Conservation (phyloP, 1,284 basidiomycete species). For the Volvariella volvacea region DNA sequence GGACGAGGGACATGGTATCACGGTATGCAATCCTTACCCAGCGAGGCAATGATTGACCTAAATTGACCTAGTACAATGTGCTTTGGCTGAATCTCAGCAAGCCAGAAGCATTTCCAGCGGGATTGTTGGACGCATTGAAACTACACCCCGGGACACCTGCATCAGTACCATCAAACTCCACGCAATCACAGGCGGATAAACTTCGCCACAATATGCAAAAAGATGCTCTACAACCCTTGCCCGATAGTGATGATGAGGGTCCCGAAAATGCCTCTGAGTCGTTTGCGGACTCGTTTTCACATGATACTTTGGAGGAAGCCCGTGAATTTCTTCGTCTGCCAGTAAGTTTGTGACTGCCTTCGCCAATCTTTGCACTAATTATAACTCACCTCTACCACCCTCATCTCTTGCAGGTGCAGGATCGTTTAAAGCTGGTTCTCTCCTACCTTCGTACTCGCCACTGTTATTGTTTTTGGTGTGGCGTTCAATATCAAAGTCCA, state of each 20-base stretch:
- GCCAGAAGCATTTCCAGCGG: conserved; percentile 56
- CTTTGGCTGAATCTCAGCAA: conserved; percentile 67
- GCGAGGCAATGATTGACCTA: conserved; percentile 1
- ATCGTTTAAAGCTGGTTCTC: conserved; percentile 62
- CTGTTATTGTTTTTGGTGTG: conserved; percentile 85
- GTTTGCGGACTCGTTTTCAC: conserved; percentile 32
- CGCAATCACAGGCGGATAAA: conserved; percentile 30
- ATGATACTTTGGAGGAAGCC: conserved; percentile 58
- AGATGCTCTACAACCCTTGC: conserved; percentile 55
- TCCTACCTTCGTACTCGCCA: conserved; percentile 67
- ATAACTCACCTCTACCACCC: conserved; percentile 8
- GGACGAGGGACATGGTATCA: conserved; percentile 62
- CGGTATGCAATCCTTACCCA: conserved; percentile 30
- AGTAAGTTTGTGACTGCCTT: conserved; percentile 31
- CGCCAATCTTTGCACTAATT: conserved; percentile 12
- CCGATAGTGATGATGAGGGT: conserved; percentile 21
- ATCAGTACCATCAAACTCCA: conserved; percentile 19
- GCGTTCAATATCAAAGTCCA: conserved; percentile 58
- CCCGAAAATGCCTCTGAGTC: conserved; percentile 19
- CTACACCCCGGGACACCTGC: conserved; percentile 20
- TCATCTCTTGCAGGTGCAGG: conserved; percentile 44
- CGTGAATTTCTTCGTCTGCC: conserved; percentile 59
- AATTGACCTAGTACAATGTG: conserved; percentile 62
- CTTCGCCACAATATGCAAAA: conserved; percentile 62
- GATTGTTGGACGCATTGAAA: conserved; percentile 51